These are phyloP conservation scores for Amaranthus palmeri DNA, from an alignment of 148 eudicot genomes.

Conservation along the genomic window DNA sequence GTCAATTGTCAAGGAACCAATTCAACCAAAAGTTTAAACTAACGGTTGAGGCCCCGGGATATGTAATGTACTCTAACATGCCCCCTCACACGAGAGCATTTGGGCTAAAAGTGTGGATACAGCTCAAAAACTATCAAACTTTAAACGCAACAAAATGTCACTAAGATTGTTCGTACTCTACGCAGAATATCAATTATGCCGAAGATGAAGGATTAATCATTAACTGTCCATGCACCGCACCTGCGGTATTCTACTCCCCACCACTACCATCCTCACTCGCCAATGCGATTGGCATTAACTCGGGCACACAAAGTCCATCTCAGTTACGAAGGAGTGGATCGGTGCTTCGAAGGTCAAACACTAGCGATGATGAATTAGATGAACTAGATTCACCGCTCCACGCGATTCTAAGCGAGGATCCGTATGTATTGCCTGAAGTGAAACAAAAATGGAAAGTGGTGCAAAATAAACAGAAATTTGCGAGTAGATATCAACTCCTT, in stretches of 20 bases:
- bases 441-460: constrained; percentile 25
- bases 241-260: constrained; percentile 50
- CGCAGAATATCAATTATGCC: constrained; percentile 40
- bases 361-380: constrained; percentile 87
- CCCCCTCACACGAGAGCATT: no score
- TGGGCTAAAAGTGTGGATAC: background rate
- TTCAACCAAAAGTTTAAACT: no score
- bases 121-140: background rate
- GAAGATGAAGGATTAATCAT: constrained; percentile 36
- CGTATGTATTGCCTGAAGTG: constrained; percentile 17
- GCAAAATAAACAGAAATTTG: constrained; percentile 28
- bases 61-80: background rate
- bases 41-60: no score
- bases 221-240: constrained; percentile 57
- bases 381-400: constrained; percentile 67
- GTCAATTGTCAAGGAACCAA: no score
- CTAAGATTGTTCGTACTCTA: background rate
- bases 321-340: constrained; percentile 54
- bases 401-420: constrained; percentile 30
- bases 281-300: constrained; percentile 38
- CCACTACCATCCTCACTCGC: constrained; percentile 52
- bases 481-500: constrained; percentile 63
- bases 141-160: background rate
- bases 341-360: constrained; percentile 67
- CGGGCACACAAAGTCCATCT: constrained; percentile 33